phyloP scores from a whole-genome alignment of 2,329 filamentous ascomycete species.

The Microdochium paspali region DNA sequence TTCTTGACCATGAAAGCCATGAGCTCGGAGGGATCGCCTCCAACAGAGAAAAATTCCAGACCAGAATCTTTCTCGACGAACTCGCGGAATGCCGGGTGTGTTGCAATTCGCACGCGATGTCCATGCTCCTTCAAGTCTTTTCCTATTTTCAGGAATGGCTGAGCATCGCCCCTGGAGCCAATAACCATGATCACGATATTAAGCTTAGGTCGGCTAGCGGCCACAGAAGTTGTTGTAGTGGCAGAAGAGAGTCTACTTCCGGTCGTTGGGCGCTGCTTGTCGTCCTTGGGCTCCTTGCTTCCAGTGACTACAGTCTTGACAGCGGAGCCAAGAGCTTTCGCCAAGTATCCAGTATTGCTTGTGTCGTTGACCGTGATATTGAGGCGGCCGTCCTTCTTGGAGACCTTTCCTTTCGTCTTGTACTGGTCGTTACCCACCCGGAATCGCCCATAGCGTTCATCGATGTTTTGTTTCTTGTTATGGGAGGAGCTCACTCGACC shows the following conservation, averaged over 20 bases:
- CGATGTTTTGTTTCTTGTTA: conserved; percentile 7
- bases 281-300: conserved; percentile 13
- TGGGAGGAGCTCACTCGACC: conserved; percentile 4
- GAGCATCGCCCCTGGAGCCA: conserved; percentile 69
- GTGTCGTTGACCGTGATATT: conserved; percentile 66
- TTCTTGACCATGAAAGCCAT: conserved; percentile 91
- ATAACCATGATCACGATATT: conserved; percentile 83
- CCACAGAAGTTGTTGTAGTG: conserved; percentile 19
- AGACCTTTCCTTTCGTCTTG: conserved; percentile 51
- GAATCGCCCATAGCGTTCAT: conserved; percentile 41
- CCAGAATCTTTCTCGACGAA: conserved; percentile 65
- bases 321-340: conserved; percentile 60
- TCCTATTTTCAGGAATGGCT: conserved; percentile 70
- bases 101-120: conserved; percentile 69
- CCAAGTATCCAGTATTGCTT: conserved; percentile 59
- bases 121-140: conserved; percentile 64
- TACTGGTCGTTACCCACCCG: conserved; percentile 55
- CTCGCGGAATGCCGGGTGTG: conserved; percentile 67
- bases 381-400: conserved; percentile 57
- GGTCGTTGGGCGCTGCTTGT: conserved; percentile 4
- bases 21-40: conserved; percentile 69
- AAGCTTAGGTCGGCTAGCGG: conserved; percentile 36
- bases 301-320: conserved; percentile 43
- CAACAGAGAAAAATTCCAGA: conserved; percentile 72
- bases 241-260: conserved; percentile 19